Base-by-base conservation (phyloP, 805 yeast species). In the Yarrowia porcina region DNA sequence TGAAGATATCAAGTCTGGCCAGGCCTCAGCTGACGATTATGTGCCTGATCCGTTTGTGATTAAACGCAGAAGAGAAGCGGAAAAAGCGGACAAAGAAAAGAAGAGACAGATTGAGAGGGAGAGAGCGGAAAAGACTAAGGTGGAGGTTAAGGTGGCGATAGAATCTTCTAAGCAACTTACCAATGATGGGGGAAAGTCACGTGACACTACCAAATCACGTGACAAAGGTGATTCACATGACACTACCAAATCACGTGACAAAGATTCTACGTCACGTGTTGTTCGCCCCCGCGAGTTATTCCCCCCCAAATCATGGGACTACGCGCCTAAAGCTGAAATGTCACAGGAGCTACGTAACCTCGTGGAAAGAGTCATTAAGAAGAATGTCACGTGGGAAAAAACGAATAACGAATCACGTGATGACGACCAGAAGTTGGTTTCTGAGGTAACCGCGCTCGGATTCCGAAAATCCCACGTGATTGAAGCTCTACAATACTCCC, bases 11-110 rank as follows among this genome's bases (percentile, higher is more conserved):
- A 81, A 80, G 64, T 74, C 72, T 8, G 77, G 83, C 69, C 79
- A 81, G 4, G 69, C 68, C 1, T 77, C 75, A 33, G 88, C 87
- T 57, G 81, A 80, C 64, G 71, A 73, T 36, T 91, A 88, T 72
- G 81, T 82, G 63, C 76, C 83, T 3, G 90, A 93, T 69, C 99
- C 98, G 0, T 93, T 94, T 74, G 75, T 74, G 18, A 86, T 86
- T 9, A 25, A 35, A 17, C 61, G 61, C 0, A 76, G 83, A 20
- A 65, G 88, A n/a, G 90, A 87, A 63, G 83, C 81, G 21, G 78
- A 80, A 49, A 86, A 85, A 69, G 75, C 75, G 0, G 35, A 63
- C 47, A 60, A 61, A 60, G 41, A 47, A 17, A 54, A 35, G 63
- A 44, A 38, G 28, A 18, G 36, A 20, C 64, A 54, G 20, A 42